Conservation (phyloP, 225 moss, liverwort and hornwort genomes). For the Lunularia cruciata region DNA sequence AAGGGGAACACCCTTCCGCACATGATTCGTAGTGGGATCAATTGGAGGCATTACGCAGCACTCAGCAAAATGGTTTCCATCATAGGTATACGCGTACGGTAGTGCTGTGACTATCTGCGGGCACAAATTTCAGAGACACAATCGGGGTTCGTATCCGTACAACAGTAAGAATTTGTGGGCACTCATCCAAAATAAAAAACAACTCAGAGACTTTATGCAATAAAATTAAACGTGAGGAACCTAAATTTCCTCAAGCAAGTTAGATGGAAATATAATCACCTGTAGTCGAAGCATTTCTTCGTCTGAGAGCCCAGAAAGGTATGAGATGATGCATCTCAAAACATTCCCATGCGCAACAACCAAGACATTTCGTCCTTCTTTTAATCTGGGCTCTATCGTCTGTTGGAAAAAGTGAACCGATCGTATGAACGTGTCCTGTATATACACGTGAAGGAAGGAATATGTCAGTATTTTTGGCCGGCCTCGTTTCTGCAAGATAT, state of each 20-base stretch:
- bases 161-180: no score
- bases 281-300: conserved; percentile 91
- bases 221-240: no score
- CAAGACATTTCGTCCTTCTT: conserved; percentile 82
- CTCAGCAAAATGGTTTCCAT: conserved; percentile 65
- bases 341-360: conserved; percentile 96
- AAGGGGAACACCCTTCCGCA: conserved; percentile 44
- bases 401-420: conserved; percentile 66
- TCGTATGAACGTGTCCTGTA: conserved; percentile 72
- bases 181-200: no score
- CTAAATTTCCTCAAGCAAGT: neutral
- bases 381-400: conserved; percentile 80
- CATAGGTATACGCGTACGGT: conserved; percentile 75
- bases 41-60: conserved; percentile 76
- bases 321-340: conserved; percentile 77
- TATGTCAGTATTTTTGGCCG: no score
- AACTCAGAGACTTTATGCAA: neutral
- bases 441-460: no score
- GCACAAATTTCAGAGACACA: conserved; percentile 5
- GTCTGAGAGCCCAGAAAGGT: conserved; percentile 76
- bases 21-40: conserved; percentile 52
- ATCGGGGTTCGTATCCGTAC: no score
- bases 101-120: conserved; percentile 74
- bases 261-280: conserved; percentile 36
- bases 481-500: no score